Conservation (phyloP, 75 land plant species). For the Sequoia sempervirens region DNA sequence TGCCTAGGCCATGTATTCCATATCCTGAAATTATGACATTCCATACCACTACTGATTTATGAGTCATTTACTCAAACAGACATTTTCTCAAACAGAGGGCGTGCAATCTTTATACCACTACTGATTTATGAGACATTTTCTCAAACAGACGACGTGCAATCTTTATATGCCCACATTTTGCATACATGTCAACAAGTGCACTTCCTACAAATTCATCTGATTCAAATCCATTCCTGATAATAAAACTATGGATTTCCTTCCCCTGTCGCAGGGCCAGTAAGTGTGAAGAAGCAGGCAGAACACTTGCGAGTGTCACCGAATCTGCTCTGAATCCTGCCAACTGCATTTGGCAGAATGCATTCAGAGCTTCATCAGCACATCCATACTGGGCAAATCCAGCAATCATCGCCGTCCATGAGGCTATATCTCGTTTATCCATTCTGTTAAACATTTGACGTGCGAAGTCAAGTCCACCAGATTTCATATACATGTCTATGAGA, state of each 20-base stretch:
- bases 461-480: conserved; percentile 48
- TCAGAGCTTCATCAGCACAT: conserved; percentile 19
- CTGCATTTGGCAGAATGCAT: conserved; percentile 27
- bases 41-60: conserved; percentile 36
- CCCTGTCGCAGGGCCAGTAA: conserved; percentile 34
- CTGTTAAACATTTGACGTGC: not conserved
- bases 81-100: conserved; percentile 38
- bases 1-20: conserved; percentile 43
- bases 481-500: conserved; percentile 62
- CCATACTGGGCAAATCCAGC: not conserved
- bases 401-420: not conserved
- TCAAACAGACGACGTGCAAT: too few relatives aligned
- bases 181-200: conserved; percentile 53
- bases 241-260: conserved; percentile 38
- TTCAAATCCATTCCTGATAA: conserved; percentile 27
- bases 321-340: conserved; percentile 21
- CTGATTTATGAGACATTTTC: too few relatives aligned
- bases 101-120: conserved; percentile 27
- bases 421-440: not conserved
- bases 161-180: conserved; percentile 46
- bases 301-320: conserved; percentile 30
- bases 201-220: conserved; percentile 33
- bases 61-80: too few relatives aligned
- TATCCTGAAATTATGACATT: conserved; percentile 49
- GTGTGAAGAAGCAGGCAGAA: conserved; percentile 33